Percentiles rank a stretch among this genome's conserved stretches.
Conservation (phyloP, 768 basidiomycete genomes). For the Paxillus involutus region DNA sequence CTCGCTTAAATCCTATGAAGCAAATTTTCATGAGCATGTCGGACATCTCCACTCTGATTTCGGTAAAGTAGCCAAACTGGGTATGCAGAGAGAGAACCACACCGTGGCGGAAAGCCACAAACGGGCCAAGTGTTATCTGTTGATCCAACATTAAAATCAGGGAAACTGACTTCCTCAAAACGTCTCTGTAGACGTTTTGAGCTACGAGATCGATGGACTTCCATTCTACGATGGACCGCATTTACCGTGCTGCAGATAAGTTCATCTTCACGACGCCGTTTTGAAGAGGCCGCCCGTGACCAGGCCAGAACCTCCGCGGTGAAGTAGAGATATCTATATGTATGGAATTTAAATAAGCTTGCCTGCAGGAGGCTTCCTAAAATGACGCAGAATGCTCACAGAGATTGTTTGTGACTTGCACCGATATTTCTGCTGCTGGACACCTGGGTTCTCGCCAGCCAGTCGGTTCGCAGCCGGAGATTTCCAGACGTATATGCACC, state of each 20-base stretch:
- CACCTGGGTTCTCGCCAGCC: not conserved
- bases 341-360: not conserved
- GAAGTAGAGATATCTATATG: not conserved
- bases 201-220: no score
- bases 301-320: not conserved
- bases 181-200: no score
- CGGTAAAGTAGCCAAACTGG: not conserved
- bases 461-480: not conserved
- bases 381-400: not conserved
- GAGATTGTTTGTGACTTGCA: not conserved
- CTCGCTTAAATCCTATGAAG: not conserved
- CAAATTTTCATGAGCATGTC: conserved; percentile 7
- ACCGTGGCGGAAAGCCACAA: not conserved
- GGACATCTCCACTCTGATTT: not conserved
- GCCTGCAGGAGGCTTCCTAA: not conserved
- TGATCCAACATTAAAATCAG: no score
- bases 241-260: no score
- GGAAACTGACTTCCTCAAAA: no score
- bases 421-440: not conserved
- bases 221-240: no score
- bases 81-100: not conserved
- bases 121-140: no score
- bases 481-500: not conserved
- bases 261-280: not conserved
- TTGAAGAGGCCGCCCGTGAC: not conserved